phyloP scores from a whole-genome alignment of 2,329 filamentous ascomycete genomes.

The Allantophomopsis cytisporea region DNA sequence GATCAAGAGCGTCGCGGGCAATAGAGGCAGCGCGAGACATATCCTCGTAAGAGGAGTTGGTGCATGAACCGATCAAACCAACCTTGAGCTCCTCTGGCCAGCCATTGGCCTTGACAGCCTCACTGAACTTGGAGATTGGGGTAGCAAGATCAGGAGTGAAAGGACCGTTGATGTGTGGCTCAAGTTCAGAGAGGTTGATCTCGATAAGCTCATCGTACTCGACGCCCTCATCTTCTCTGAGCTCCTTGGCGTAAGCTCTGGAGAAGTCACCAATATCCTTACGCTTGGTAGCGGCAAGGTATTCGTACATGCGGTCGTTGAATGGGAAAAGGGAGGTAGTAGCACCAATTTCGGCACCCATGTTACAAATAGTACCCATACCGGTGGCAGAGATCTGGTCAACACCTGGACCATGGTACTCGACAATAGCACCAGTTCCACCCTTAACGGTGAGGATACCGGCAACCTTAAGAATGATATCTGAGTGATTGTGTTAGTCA shows the following conservation, averaged over 20 bases:
- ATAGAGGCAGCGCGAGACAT: conserved; percentile 92
- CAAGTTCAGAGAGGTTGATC: conserved; percentile 87
- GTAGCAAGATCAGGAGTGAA: conserved; percentile 98
- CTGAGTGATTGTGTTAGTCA: conserved; percentile 25
- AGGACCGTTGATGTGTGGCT: conserved; percentile 97
- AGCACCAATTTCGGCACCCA: conserved; percentile 64
- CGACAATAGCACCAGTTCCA: conserved; percentile 82
- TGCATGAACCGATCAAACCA: conserved; percentile 95
- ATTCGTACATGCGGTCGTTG: conserved; percentile 96
- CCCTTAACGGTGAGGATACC: conserved; percentile 97
- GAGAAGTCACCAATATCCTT: conserved; percentile 83
- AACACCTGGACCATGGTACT: conserved; percentile 64
- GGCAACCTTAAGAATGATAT: conserved; percentile 95
- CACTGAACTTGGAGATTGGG: conserved; percentile 93
- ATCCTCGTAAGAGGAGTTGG: conserved; percentile 76
- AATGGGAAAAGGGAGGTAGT: conserved; percentile 96
- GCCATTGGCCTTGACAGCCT: conserved; percentile 83
- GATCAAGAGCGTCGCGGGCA: conserved; percentile 77
- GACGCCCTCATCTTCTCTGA: conserved; percentile 76
- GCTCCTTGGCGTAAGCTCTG: conserved; percentile 69
- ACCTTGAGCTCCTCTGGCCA: conserved; percentile 97
- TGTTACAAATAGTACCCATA: conserved; percentile 70
- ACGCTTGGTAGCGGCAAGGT: conserved; percentile 84
- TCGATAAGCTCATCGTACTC: conserved; percentile 95
- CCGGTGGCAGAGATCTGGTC: conserved; percentile 68